These are phyloP conservation scores for Mycosphaerella arachidis DNA, from an alignment of 2,329 filamentous ascomycete species.

Conservation along the genomic window DNA sequence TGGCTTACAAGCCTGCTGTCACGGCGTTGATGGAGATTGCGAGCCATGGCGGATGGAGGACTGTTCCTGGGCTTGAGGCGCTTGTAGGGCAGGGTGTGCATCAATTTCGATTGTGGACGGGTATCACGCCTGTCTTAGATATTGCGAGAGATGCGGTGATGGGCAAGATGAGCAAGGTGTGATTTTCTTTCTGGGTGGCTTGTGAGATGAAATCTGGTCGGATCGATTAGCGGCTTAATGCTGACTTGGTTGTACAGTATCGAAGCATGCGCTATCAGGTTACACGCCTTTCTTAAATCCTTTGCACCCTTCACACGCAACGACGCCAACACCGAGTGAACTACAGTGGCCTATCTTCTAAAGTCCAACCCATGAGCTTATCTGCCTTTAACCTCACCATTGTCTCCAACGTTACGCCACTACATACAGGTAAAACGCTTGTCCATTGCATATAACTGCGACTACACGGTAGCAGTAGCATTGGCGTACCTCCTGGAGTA, in stretches of 20 bases:
- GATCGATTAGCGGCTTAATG: neutral
- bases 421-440: slow-evolving; percentile 8
- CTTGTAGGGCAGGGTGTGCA: slow-evolving; percentile 79
- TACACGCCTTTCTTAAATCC: neutral
- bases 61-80: slow-evolving; percentile 82
- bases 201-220: neutral
- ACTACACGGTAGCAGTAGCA: slow-evolving; percentile 5
- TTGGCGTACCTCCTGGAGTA: neutral
- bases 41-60: slow-evolving; percentile 68
- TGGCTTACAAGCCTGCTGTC: slow-evolving; percentile 88
- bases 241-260: neutral
- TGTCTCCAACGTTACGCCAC: slow-evolving; percentile 11
- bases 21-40: slow-evolving; percentile 85
- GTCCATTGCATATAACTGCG: neutral
- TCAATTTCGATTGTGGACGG: slow-evolving; percentile 77
- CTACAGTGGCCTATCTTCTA: slow-evolving; percentile 1
- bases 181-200: neutral
- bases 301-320: neutral
- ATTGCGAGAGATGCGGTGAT: slow-evolving; percentile 56
- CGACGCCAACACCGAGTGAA: neutral
- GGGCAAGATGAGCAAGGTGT: slow-evolving; percentile 20
- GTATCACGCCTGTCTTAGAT: slow-evolving; percentile 67
- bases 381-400: neutral
- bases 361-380: slow-evolving; percentile 1
- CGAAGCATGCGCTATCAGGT: neutral